Evolutionary conservation across 2,329 filamentous ascomycete genomes (phyloP).

Genomic region (Aureobasidium vineae): DNA sequence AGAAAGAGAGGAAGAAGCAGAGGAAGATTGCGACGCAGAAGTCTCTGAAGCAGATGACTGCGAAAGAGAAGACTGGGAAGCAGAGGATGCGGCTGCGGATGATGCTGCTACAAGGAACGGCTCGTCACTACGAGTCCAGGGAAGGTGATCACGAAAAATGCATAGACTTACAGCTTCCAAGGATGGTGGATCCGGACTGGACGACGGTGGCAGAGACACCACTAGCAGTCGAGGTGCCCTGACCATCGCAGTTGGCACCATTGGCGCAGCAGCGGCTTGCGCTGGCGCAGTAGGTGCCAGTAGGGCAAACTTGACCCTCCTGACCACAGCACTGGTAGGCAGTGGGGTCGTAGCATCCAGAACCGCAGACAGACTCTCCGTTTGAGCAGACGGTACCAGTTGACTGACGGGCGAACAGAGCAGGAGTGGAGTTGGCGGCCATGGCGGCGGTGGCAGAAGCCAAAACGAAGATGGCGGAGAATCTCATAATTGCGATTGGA

Average conservation of each 20-base stretch:
- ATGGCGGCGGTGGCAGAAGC: constrained; percentile 20
- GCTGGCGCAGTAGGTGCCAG: background rate
- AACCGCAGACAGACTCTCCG: constrained; percentile 16
- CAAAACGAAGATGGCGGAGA: constrained; percentile 12
- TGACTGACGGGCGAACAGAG: constrained; percentile 15
- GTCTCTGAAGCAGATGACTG: constrained; percentile 10
- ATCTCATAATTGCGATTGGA: constrained; percentile 16
- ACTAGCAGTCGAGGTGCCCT: constrained; percentile 16
- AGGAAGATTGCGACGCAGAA: constrained; percentile 9
- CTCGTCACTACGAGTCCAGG: constrained; percentile 6
- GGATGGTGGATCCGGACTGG: constrained; percentile 10
- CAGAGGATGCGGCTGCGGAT: background rate
- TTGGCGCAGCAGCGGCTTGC: constrained; percentile 12
- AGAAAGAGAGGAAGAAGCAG: background rate
- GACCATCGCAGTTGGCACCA: constrained; percentile 24
- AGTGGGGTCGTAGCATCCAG: constrained; percentile 23
- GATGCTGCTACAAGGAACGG: background rate
- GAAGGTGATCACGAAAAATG: background rate
- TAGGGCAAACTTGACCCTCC: background rate
- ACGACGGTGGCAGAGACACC: constrained; percentile 13
- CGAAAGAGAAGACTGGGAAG: constrained; percentile 10
- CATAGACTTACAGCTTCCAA: constrained; percentile 23
- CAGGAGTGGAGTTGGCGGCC: constrained; percentile 7
- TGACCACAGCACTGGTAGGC: constrained; percentile 13
- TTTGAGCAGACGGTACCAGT: constrained; percentile 7